A percentile compares a stretch with the other conserved stretches of the same genome.
phyloP scores from a whole-genome alignment of 139 green algal genomes.

The Ostreobium quekettii region DNA sequence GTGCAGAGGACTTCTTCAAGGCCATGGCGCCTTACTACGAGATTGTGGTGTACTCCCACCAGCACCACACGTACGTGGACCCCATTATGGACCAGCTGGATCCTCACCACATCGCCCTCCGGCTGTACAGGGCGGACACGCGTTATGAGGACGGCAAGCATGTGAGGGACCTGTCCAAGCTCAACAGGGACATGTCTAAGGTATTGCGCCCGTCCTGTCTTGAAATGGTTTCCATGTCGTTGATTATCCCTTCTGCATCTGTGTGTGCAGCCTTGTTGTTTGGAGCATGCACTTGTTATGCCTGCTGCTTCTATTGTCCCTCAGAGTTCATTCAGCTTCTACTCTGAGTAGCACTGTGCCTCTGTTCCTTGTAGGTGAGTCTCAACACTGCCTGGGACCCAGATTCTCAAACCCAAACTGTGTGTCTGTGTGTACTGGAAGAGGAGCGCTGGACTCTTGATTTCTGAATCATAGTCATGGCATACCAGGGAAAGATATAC shows the following conservation, averaged over 20 bases:
- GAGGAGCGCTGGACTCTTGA: no score
- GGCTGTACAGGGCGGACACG: conserved; percentile 83
- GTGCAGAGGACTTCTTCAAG: conserved; percentile 29
- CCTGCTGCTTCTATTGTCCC: no score
- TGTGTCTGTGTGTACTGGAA: no score
- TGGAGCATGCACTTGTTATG: no score
- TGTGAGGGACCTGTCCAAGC: conserved; percentile 84
- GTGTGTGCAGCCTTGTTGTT: not conserved
- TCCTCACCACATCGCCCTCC: conserved; percentile 31
- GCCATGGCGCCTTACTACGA: conserved; percentile 86
- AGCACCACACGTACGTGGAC: conserved; percentile 75
- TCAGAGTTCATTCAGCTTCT: no score
- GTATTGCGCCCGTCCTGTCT: conserved; percentile 75
- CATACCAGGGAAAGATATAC: no score
- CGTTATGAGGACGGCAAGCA: conserved; percentile 82
- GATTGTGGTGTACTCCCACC: conserved; percentile 89
- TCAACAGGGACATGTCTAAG: conserved; percentile 84
- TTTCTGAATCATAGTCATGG: no score
- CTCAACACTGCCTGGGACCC: no score
- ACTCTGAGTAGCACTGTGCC: no score
- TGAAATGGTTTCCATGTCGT: conserved; percentile 5
- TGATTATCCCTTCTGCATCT: not conserved
- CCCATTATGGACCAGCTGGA: conserved; percentile 91
- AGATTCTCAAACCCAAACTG: no score
- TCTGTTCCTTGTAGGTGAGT: no score